Conservation (phyloP, 2,329 filamentous ascomycete genomes). For the Nannizzia gypsea region DNA sequence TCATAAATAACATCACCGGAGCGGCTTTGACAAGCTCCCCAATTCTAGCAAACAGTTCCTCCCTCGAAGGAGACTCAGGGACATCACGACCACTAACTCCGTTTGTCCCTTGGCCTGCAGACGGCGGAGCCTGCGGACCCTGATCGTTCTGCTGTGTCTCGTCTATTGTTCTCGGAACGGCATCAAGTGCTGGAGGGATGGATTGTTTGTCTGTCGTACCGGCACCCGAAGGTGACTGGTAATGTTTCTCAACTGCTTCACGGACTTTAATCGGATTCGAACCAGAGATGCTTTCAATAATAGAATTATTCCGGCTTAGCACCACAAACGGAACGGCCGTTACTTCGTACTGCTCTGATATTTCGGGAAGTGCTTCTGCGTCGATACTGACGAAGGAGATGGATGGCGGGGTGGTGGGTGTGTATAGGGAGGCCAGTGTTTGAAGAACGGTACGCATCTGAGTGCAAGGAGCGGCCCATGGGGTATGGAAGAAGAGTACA, state of each 20-base stretch:
- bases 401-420: slow-evolving; percentile 50
- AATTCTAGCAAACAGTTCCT: slow-evolving; percentile 73
- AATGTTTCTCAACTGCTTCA: slow-evolving; percentile 72
- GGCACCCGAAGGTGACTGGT: slow-evolving; percentile 36
- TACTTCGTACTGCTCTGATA: slow-evolving; percentile 87
- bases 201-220: slow-evolving; percentile 25
- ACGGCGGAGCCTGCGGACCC: slow-evolving; percentile 16
- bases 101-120: slow-evolving; percentile 19
- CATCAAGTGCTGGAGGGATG: slow-evolving; percentile 31
- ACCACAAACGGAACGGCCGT: slow-evolving; percentile 89
- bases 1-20: slow-evolving; percentile 98
- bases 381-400: slow-evolving; percentile 84
- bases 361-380: slow-evolving; percentile 84
- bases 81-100: slow-evolving; percentile 10
- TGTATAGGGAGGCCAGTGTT: slow-evolving; percentile 77
- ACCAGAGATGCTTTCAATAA: slow-evolving; percentile 77
- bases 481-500: slow-evolving; percentile 87
- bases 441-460: slow-evolving; percentile 83
- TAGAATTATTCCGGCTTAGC: slow-evolving; percentile 60
- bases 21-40: slow-evolving; percentile 83
- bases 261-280: slow-evolving; percentile 80
- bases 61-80: slow-evolving; percentile 48
- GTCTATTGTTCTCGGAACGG: slow-evolving; percentile 24
- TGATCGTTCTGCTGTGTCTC: slow-evolving; percentile 19
- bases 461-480: slow-evolving; percentile 90